phyloP scores from a whole-genome alignment of 371 early-diverging fungal species.

The Dichotomocladium elegans region DNA sequence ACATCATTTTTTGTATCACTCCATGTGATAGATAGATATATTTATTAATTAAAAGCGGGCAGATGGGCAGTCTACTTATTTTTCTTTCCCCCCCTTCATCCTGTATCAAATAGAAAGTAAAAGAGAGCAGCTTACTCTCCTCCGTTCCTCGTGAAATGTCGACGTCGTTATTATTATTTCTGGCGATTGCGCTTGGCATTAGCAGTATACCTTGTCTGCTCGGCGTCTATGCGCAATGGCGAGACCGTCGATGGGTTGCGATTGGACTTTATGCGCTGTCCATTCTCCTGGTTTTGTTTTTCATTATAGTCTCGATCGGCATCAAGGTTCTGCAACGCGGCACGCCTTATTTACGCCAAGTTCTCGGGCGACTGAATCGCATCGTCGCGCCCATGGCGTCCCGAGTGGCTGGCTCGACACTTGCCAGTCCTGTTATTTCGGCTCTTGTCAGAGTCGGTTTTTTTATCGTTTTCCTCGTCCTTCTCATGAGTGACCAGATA shows the following conservation, averaged over 20 bases:
- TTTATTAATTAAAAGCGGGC: too few species aligned
- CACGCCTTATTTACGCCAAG: conserved; percentile 21
- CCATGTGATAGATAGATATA: too few species aligned
- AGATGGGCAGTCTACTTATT: too few species aligned
- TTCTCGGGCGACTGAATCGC: conserved; percentile 18
- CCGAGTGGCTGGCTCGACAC: conserved; percentile 15
- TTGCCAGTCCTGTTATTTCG: conserved; percentile 29
- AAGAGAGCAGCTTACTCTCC: too few species aligned
- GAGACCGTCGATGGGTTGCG: neutral
- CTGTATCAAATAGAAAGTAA: too few species aligned
- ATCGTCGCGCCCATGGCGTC: conserved; percentile 24
- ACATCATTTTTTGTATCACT: too few species aligned
- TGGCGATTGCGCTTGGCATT: conserved; percentile 1
- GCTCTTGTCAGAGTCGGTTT: conserved; percentile 28
- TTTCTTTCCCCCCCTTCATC: too few species aligned
- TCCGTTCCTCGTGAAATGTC: too few species aligned
- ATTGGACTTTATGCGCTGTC: conserved; percentile 19
- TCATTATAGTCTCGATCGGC: conserved; percentile 23
- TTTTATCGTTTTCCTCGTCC: conserved; percentile 31
- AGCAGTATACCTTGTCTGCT: conserved; percentile 6
- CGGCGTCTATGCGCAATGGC: conserved; percentile 7
- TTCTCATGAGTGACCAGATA: conserved; percentile 36
- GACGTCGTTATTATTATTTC: too few species aligned
- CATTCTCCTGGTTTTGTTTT: conserved; percentile 19
- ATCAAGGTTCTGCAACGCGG: conserved; percentile 34